Base-by-base conservation (phyloP, 805 yeast genomes). In the Peterozyma xylosa region DNA sequence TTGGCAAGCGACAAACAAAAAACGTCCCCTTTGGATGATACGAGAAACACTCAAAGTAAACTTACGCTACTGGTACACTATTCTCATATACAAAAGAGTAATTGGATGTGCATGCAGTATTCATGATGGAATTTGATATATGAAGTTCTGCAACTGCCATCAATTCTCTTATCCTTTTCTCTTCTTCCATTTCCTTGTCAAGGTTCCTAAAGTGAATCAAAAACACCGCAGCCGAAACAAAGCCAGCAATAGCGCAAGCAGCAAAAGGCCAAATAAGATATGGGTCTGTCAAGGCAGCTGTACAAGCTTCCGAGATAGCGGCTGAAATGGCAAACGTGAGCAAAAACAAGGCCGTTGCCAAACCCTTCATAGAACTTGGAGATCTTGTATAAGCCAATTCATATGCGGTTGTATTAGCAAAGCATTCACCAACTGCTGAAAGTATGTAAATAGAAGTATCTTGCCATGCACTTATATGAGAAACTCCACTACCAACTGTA, bases 321-420 rank as follows among this genome's bases (percentile, higher is more conserved):
- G 77, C 68, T 4, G 77, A 63, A 46, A 74, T 48, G 16, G 74
- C 72, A 34, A 67, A 56, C 33, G 64, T 66, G 53, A 67, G 41
- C 30, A 45, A 41, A 38, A 41, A 41, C 39, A 45, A 45, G 14
- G 75, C 66, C 70, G 65, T 63, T 15, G 71, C 74, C 48, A 71
- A 61, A 37, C 71, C 69, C 53, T 68, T 68, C 71, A 70, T 64
- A 42, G 63, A 63, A 15, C 66, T 67, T 41, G 76, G 75, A 18
- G 74, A 59, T 52, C 73, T 61, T 5, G 73, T 66, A 52, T 70
- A 71, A 11, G 76, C 74, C 46, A 70, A 58, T 53, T 70, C 74
- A 48, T 70, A 71, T 33, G 66, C 71, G 33, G 73, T 68, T 33
- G 66, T 62, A 48, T 52, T 67, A 21, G 73, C 70, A 47, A 69